Evolutionary conservation across 306 rosid genomes (phyloP).

Genomic region (Dalbergia oliveri): DNA sequence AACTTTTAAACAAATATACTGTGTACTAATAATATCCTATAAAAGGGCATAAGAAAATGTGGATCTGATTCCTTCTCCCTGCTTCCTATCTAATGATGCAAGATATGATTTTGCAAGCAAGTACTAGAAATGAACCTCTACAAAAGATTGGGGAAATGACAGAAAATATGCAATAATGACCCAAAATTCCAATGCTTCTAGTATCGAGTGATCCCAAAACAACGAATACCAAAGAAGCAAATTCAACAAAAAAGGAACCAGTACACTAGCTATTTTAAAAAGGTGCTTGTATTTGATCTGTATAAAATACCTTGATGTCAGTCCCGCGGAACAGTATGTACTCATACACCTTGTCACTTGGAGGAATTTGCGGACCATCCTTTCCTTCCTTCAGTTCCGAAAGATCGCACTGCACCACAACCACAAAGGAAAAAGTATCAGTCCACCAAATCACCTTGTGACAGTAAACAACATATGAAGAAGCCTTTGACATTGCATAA

Average conservation of each 20-base stretch:
- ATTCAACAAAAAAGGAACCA: constrained; percentile 8
- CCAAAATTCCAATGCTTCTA: constrained; percentile 9
- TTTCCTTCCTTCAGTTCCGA: constrained; percentile 99
- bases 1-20: constrained; percentile 23
- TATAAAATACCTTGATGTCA: constrained; percentile 79
- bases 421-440: constrained; percentile 40
- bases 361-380: constrained; percentile 86
- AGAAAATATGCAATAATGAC: constrained; percentile 26
- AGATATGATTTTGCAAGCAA: constrained; percentile 15
- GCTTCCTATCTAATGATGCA: constrained; percentile 25
- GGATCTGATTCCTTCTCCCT: constrained; percentile 25
- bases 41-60: constrained; percentile 30
- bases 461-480: constrained; percentile 5
- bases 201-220: constrained; percentile 1
- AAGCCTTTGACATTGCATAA: not conserved
- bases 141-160: constrained; percentile 12
- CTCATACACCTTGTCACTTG: constrained; percentile 87
- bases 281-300: not conserved
- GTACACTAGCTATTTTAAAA: not conserved
- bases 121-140: constrained; percentile 8
- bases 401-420: constrained; percentile 77
- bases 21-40: constrained; percentile 1
- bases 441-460: constrained; percentile 12
- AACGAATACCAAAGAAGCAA: not conserved
- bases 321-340: constrained; percentile 93